A percentile compares a stretch with the other conserved stretches of the same genome.
Evolutionary conservation across 78 protist species (phyloP).

Genomic region (Polysphondylium violaceum): DNA sequence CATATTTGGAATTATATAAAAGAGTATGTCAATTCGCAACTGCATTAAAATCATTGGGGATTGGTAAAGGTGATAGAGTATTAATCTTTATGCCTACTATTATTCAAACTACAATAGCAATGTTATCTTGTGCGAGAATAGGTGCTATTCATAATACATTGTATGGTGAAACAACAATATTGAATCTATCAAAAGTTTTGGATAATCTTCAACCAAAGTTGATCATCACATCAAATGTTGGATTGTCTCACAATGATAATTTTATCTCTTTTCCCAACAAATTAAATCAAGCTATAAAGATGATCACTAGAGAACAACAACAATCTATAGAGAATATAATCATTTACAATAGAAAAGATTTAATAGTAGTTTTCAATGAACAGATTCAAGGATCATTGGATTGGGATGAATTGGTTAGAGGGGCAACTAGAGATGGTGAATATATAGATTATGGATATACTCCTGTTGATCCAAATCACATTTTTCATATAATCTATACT

Average conservation of each 20-base stretch:
- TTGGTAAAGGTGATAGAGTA: constrained; percentile 89
- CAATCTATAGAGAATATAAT: background rate
- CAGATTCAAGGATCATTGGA: constrained; percentile 11
- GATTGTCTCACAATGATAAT: background rate
- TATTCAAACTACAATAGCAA: constrained; percentile 78
- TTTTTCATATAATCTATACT: background rate
- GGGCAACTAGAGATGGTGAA: no score
- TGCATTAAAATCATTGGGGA: constrained; percentile 80
- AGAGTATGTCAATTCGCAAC: constrained; percentile 85
- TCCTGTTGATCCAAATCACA: constrained; percentile 2
- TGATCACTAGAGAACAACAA: background rate
- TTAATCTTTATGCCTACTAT: constrained; percentile 93
- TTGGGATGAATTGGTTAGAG: background rate
- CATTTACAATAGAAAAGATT: background rate
- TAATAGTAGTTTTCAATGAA: no score
- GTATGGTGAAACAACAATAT: background rate
- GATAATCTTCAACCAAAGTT: background rate
- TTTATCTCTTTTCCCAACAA: background rate
- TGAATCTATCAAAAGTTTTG: background rate
- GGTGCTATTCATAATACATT: constrained; percentile 89
- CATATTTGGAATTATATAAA: constrained; percentile 5
- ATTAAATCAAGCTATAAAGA: no score
- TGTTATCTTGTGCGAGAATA: constrained; percentile 96
- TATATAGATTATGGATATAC: no score
- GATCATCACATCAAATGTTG: background rate